Evolutionary conservation across 129 eudicot genomes (phyloP).

Genomic region (Tanacetum coccineum): DNA sequence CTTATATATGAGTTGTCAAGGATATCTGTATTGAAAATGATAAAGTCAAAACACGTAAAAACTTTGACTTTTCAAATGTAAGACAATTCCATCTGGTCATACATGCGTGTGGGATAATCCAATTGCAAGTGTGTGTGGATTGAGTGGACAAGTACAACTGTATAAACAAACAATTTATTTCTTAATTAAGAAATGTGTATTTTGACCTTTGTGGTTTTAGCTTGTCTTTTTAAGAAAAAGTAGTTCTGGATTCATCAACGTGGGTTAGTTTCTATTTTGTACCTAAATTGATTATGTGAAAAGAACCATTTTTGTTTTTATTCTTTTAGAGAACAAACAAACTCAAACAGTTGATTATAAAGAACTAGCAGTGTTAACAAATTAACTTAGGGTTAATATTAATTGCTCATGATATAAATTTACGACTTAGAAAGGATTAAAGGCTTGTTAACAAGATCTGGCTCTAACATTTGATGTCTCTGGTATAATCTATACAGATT

Average conservation of each 20-base stretch:
- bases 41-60: conserved; percentile 41
- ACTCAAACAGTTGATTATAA: no score
- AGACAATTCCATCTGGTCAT: conserved; percentile 1
- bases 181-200: conserved; percentile 3
- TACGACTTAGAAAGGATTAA: no score
- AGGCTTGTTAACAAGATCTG: no score
- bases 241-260: not conserved
- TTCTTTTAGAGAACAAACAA: not conserved
- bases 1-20: conserved; percentile 1
- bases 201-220: not conserved
- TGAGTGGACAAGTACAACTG: conserved; percentile 12
- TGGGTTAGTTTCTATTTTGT: not conserved
- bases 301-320: not conserved
- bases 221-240: not conserved
- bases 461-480: no score
- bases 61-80: conserved; percentile 25
- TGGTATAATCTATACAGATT: no score
- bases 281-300: not conserved
- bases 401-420: no score
- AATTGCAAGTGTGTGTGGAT: conserved; percentile 17
- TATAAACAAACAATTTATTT: not conserved
- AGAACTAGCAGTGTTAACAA: no score
- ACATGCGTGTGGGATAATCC: conserved; percentile 23
- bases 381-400: no score
- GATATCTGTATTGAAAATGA: not conserved